Evolutionary conservation across 2,329 filamentous ascomycete genomes (phyloP), one percentile per base, ranked within the genome.

Genomic region (Hypoxylon sp.): DNA sequence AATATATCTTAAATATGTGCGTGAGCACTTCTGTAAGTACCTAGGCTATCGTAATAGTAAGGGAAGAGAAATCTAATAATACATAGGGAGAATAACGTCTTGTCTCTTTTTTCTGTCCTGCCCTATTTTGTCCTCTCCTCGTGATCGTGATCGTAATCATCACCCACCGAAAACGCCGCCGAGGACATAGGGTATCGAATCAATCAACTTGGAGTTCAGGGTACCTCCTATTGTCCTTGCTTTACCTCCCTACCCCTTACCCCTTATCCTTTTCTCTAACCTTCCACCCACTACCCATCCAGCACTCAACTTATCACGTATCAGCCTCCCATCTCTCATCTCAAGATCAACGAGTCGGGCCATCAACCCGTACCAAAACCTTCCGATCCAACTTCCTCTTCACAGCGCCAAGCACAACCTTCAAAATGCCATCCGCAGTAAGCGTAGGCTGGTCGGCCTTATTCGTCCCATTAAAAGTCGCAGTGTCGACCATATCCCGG

Each of bases 401-500:
- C 7, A 97, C 91, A 0, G 89, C 87, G 2, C 94, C 94, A 3
- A 97, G 82, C 0, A 97, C 91, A 27, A 88, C 87, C 80, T 97
- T 98, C 65, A 97, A 79, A 45, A 97, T 90, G 0, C 86, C 88
- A 1, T 92, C 87, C 0, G 85, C 90, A 0, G 88, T 89, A 47
- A 97, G 81, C 6, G 71, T 72, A 5, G 75, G 63, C 61, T 61
- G 74, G 74, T 74, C 67, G 14, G 81, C 81, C 23, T 80, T 80
- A 19, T 81, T 78, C 7, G 80, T 81, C 1, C 82, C 83, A 21
- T 82, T 86, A 84, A 91, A 97, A 0, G 91, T 91, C 32, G 94
- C 90, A 0, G 94, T 97, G 78, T 98, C 95, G 14, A 97, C 93
- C 74, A 98, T 97, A 79, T 98, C 95, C 16, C 95, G 83, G 14